phyloP scores from a whole-genome alignment of 805 yeast species.

The Metschnikowia similis region DNA sequence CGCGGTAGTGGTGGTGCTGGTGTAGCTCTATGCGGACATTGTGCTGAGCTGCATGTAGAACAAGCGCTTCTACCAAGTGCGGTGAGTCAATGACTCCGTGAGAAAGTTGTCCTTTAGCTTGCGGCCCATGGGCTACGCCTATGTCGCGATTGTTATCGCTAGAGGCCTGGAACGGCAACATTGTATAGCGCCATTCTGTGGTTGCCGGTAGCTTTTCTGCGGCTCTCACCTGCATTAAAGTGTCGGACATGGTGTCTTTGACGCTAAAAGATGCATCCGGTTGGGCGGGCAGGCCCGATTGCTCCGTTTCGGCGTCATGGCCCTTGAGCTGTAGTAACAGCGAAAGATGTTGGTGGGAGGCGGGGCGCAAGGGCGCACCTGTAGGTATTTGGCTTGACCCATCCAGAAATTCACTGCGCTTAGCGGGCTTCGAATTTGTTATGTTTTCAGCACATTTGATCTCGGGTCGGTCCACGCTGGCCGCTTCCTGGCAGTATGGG shows the following conservation, averaged over 20 bases:
- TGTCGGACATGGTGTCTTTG: not conserved
- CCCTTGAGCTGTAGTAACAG: not conserved
- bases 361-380: not conserved
- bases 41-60: constrained; percentile 55
- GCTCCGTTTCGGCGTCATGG: not conserved
- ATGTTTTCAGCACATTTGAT: too few species aligned
- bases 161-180: not conserved
- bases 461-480: too few species aligned
- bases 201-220: constrained; percentile 2
- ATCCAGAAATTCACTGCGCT: not conserved
- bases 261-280: not conserved
- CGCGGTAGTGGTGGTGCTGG: constrained; percentile 75
- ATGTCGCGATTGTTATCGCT: not conserved
- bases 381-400: not conserved
- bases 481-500: too few species aligned
- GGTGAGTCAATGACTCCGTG: constrained; percentile 44
- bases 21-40: constrained; percentile 65
- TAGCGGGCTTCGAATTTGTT: too few species aligned
- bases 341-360: not conserved
- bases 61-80: constrained; percentile 51
- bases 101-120: not conserved
- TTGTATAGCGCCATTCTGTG: not conserved
- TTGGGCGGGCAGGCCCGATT: not conserved
- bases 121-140: too few species aligned
- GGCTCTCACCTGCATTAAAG: constrained; percentile 9